Base-by-base conservation (phyloP, 202 grass and related monocot species). In the Saccharum hybrid region DNA sequence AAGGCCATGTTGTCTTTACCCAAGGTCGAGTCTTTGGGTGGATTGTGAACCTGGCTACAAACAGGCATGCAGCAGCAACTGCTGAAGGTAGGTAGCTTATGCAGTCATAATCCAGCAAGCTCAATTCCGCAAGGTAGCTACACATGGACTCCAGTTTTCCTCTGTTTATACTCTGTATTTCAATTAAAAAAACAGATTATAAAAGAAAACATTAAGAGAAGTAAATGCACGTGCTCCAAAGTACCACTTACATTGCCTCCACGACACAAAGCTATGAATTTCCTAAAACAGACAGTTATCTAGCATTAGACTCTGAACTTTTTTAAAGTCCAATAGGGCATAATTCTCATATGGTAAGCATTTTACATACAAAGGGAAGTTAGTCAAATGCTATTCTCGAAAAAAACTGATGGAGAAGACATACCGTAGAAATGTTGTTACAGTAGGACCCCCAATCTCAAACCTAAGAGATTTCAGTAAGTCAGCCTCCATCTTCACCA, bases 111-210 rank as follows among this genome's bases (percentile, higher is more conserved):
- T 93, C 91, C n/a, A 88, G 16, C 82, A 93, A 83, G 63, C 88
- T 93, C 83, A 90, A 72, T 39, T 93, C 91, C 18, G 79, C 91
- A 7, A 93, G 91, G 64, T 90, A 93, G 67, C 59, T 81, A 21
- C 68, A 66, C 82, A 83, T 43, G 16, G 82, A 80, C 54, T 86
- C 88, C 78, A 86, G 63, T n/a, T 38, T 74, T 82, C 41, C 49
- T 38, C 62, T 41, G 8, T 8, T 79, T 73, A 23, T 28, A 68
- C n/a, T 3, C 88, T 90, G 23, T 74, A 13, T 41, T 86, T 79
- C 45, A 79, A 51, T 31, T 40, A 40, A 1, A n/a, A 4, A 7
- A 74, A 41, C 40, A 65, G 13, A 39, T 73, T 66, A 52, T 8
- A 36, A 74, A 49, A 72, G 68, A 78, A 14, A 26, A 30, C 7